A percentile compares a stretch with the other conserved stretches of the same genome.
These are phyloP conservation scores for Hippophae gyantsensis DNA, from an alignment of 306 rosid species.

Conservation along the genomic window DNA sequence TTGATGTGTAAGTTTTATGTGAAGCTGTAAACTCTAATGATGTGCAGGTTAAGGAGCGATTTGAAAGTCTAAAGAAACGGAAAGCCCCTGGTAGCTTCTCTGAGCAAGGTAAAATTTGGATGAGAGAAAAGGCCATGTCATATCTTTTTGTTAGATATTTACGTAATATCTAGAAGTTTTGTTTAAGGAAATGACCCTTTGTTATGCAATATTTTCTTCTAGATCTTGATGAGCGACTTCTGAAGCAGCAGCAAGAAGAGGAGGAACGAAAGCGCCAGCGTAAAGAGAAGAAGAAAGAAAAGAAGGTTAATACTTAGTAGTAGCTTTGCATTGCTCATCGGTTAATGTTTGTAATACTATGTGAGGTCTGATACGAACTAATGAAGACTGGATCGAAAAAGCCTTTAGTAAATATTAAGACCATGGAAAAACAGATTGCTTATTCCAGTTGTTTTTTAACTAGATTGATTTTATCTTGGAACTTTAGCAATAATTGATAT, in stretches of 20 bases:
- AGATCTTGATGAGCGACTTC: conserved; percentile 90
- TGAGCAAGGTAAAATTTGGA: conserved; percentile 65
- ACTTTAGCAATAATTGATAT: too few species aligned
- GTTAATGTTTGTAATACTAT: not conserved
- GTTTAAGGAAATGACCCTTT: not conserved
- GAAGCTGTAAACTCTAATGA: conserved; percentile 17
- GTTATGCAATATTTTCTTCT: not conserved
- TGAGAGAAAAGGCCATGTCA: conserved; percentile 1
- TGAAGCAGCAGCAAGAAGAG: conserved; percentile 95
- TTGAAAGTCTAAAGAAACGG: conserved; percentile 79
- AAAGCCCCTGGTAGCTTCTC: conserved; percentile 69
- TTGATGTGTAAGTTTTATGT: not conserved
- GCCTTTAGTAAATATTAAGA: too few species aligned
- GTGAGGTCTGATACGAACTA: not conserved
- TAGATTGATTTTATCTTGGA: too few species aligned
- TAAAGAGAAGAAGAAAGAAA: conserved; percentile 88
- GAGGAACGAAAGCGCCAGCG: conserved; percentile 86
- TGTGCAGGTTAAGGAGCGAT: conserved; percentile 79
- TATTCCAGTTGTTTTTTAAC: too few species aligned
- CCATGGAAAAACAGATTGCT: too few species aligned
- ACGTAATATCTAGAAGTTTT: not conserved
- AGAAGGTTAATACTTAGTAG: conserved; percentile 41
- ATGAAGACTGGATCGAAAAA: not conserved
- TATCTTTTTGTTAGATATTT: not conserved
- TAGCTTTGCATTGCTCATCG: conserved; percentile 10